Evolutionary conservation across 108 stramenopile genomes (phyloP), one percentile per base, ranked within the genome.

Genomic region (Fragilariopsis cylindrus): DNA sequence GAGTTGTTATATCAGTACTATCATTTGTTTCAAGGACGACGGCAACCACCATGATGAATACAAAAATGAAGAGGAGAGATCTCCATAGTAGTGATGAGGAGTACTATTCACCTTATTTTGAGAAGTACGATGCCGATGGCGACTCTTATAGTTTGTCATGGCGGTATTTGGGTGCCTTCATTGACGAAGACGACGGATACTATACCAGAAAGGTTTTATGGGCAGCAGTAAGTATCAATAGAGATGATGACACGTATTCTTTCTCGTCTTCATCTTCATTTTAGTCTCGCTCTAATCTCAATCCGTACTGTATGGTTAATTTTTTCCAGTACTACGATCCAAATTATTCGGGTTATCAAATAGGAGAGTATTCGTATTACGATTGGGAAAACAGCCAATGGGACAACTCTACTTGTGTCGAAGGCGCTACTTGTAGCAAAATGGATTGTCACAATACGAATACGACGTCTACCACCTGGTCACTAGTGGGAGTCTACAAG

Each of bases 381-480:
- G 52, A 53, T 53, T 53, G 52, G 52, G 15, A n/a, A 12, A 53
- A 53, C 52, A 53, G n/a, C 12, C 12, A 53, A 53, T 53, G 52
- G 52, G 52, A 53, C 2, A 53, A 12, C 12, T 53, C 52, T n/a
- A 53, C 52, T 15, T 53, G 52, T 53, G 30, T 30, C 30, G 15
- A 69, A 8, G 73, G 50, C 7, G 16, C 41, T 16, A 63, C 76
- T 7, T 83, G 82, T 45, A 65, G 56, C 47, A 77, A 74, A 47
- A 81, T 86, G 80, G 80, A 86, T 50, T 86, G 82, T 50, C 84
- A 85, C 53, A 18, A 79, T 4, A 43, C 44, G n/a, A 56, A 82
- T 12, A 72, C 82, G 13, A n/a, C 57, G 41, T 86, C 77, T 42
- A 30, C 30, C 30, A 30, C 30, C 30, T 30, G 30, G 30, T 39